Percentiles rank a stretch among this genome's conserved stretches.
phyloP scores from a whole-genome alignment of 192 early-diverging fungal genomes.

The Phycomyces nitens region DNA sequence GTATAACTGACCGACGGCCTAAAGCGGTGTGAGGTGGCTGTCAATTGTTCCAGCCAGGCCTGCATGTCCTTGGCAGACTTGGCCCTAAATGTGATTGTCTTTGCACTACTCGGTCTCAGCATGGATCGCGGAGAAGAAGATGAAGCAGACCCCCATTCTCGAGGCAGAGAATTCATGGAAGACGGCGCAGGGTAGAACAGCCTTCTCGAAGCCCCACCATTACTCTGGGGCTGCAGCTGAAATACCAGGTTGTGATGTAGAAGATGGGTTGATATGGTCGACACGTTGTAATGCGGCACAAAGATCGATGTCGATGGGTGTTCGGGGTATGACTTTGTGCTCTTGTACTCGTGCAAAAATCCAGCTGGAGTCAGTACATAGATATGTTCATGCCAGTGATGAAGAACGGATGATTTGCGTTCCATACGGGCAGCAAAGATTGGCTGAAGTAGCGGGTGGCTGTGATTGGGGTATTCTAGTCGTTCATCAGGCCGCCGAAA shows the following conservation, averaged over 20 bases:
- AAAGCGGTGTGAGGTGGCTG: conserved; percentile 7
- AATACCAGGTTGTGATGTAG: conserved; percentile 27
- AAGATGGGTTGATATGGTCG: conserved; percentile 16
- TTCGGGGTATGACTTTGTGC: conserved; percentile 14
- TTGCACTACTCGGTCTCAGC: background rate
- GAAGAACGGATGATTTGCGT: conserved; percentile 14
- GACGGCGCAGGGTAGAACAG: conserved; percentile 1
- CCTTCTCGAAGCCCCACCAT: background rate
- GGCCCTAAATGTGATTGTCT: conserved; percentile 14
- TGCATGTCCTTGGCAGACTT: conserved; percentile 26
- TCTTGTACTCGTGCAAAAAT: conserved; percentile 24
- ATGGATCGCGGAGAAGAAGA: background rate
- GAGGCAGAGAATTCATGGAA: background rate
- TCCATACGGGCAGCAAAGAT: conserved; percentile 28
- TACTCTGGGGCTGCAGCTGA: conserved; percentile 22
- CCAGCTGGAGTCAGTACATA: conserved; percentile 29
- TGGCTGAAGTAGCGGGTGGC: conserved; percentile 22
- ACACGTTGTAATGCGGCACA: conserved; percentile 24
- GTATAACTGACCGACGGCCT: background rate
- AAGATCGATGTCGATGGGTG: conserved; percentile 9
- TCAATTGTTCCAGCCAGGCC: conserved; percentile 14
- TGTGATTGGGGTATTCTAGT: conserved; percentile 19
- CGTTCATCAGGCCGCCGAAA: conserved; percentile 22
- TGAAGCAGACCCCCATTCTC: conserved; percentile 6
- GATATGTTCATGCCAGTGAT: conserved; percentile 27